Conservation (phyloP, 768 basidiomycete species). For the Rhizopogon sp. region DNA sequence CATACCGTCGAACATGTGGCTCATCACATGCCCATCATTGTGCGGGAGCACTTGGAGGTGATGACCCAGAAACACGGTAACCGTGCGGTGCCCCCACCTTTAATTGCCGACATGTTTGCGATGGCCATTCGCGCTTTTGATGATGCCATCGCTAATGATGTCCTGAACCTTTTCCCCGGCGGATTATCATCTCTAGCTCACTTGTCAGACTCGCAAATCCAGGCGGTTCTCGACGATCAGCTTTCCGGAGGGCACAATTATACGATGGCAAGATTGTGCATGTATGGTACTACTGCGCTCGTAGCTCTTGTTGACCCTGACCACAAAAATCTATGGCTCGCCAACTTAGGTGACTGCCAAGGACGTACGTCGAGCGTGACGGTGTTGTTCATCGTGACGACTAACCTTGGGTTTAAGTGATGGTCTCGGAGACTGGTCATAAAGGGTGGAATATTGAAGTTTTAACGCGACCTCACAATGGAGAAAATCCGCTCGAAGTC, state of each 20-base stretch:
- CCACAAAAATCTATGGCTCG: conserved; percentile 68
- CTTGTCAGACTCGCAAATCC: conserved; percentile 53
- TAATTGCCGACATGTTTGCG: conserved; percentile 52
- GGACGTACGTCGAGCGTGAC: conserved; percentile 44
- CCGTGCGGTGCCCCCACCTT: conserved; percentile 37
- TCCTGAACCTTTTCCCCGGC: conserved; percentile 55
- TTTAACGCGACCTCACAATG: conserved; percentile 67
- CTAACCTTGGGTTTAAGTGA: conserved; percentile 30
- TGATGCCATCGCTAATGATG: conserved; percentile 62
- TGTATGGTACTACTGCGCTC: conserved; percentile 78
- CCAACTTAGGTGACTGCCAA: conserved; percentile 79
- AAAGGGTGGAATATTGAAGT: conserved; percentile 57
- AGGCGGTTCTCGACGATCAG: conserved; percentile 60
- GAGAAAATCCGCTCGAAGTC: conserved; percentile 61
- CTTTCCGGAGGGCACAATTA: conserved; percentile 53
- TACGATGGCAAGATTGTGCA: conserved; percentile 62
- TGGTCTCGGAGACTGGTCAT: conserved; percentile 43
- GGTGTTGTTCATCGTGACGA: conserved; percentile 3
- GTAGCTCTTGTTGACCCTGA: conserved; percentile 69
- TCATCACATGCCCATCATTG: conserved; percentile 62
- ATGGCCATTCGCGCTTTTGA: conserved; percentile 59
- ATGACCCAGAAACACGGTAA: conserved; percentile 33
- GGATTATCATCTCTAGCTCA: conserved; percentile 45
- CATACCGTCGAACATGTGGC: conserved; percentile 67
- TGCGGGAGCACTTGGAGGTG: conserved; percentile 51